Base-by-base conservation (phyloP, 2,329 filamentous ascomycete genomes). In the Fusarium sp. region DNA sequence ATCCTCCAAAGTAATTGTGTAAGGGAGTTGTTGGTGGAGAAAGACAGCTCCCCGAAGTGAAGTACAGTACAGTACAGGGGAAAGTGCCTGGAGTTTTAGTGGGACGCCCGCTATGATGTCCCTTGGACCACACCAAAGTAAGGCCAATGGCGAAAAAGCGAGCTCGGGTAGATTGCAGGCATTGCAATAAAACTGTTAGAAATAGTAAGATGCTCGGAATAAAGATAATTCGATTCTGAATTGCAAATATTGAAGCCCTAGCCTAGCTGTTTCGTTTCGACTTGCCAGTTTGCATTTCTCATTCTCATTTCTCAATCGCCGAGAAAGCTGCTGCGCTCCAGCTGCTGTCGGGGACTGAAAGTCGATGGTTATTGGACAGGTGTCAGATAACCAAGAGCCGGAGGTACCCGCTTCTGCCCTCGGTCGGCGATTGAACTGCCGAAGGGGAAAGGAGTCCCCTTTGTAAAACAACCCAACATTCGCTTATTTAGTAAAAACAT, bases 391-490 rank as follows among this genome's bases (percentile, higher is more conserved):
- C 13, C 13, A 49, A 48, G 30, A 57, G 22, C 22, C 29, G 30
- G 54, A 49, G 30, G 27, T 40, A 27, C 38, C 54, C 44, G 44
- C 54, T 40, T 40, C 32, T 29, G 22, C 49, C 49, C 49, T 16
- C 2, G n/a, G 20, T 55, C 54, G 54, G 54, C 44, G 54, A 57
- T 29, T 57, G 44, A 57, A 57, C 24, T 56, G 30, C 54, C 30
- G 43, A 43, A 34, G 43, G 43, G 11, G 24, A 22, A 20, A 38
- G 34, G 34, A 6, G 18, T 12, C 1, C 0, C 18, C 10, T n/a
- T 4, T 38, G 18, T 38, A n/a, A 6, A 38, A 2, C 34, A n/a
- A n/a, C 12, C 18, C 34, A 4, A 0, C 18, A 4, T 12, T 38
- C 34, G 18, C 18, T n/a, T 38, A 38, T 38, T 38, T 38, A 38